These are phyloP conservation scores for Fusarium staphyleae DNA, from an alignment of 2,329 filamentous ascomycete genomes.

Conservation along the genomic window DNA sequence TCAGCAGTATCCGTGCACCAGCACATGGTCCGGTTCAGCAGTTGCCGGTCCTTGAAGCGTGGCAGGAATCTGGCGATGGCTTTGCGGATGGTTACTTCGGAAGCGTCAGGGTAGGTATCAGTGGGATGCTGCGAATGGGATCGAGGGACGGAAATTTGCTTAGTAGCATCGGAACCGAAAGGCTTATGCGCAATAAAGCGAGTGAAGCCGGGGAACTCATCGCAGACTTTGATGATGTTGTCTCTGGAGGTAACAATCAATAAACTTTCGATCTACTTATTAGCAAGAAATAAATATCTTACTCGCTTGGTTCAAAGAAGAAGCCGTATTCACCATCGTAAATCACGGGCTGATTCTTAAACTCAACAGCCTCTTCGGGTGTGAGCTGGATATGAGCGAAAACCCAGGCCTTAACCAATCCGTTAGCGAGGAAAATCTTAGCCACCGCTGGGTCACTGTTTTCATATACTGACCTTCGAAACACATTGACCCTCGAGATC, in stretches of 20 bases:
- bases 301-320: conserved; percentile 16
- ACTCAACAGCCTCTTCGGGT: not conserved
- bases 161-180: conserved; percentile 1
- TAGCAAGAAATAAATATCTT: too few relatives aligned
- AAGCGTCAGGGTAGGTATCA: conserved; percentile 8
- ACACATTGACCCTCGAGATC: conserved; percentile 10
- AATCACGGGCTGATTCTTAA: conserved; percentile 4
- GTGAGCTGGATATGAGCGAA: conserved; percentile 10
- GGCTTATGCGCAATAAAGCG: conserved; percentile 6
- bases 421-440: not conserved
- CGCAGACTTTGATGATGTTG: conserved; percentile 7
- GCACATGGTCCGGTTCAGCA: conserved; percentile 10
- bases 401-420: conserved; percentile 1
- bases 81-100: conserved; percentile 3
- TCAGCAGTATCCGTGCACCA: conserved; percentile 16
- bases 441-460: too few relatives aligned
- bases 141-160: conserved; percentile 9
- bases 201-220: conserved; percentile 14
- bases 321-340: conserved; percentile 14
- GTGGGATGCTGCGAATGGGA: conserved; percentile 9
- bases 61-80: conserved; percentile 8
- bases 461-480: conserved; percentile 9
- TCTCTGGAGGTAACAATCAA: not conserved
- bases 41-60: not conserved
- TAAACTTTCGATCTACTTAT: too few relatives aligned